Evolutionary conservation across 2,329 filamentous ascomycete species (phyloP), one percentile per base, ranked within the genome.

Genomic region (Xylariaceae sp.): DNA sequence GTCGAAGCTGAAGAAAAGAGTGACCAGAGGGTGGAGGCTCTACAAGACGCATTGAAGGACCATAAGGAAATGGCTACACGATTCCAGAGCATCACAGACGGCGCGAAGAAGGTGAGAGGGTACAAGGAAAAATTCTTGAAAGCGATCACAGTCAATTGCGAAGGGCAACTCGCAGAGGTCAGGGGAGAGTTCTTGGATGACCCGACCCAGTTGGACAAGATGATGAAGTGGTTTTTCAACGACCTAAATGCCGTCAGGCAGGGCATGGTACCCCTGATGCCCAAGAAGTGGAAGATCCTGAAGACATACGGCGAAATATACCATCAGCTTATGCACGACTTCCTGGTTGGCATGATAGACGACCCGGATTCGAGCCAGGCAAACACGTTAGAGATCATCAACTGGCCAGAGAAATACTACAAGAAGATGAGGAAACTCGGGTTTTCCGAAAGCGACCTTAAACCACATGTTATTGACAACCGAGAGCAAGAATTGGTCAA

Each of bases 1-100:
- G 93, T 99, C 61, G 90, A 96, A 71, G 92, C 93, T 29, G 95
- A 99, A 74, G 95, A 99, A 79, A 95, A 93, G 80, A 96, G 93
- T 68, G 95, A 99, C 72, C 89, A 91, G 74, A 89, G 93, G 63
- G 91, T 96, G 21, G 83, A 90, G 69, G 95, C 95, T 2, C 79
- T 99, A 61, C 93, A 97, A 71, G 93, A 98, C 67, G 96, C 95
- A 0, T 87, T 98, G 71, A 91, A 91, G 68, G 93, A 98, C 70
- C 96, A 98, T 74, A 92, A 93, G 71, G 93, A 98, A 71, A 89
- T 99, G 70, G 95, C 93, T 9, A 88, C 88, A 45, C 85, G 93
- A 49, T 96, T 99, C 79, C 93, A 96, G 76, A 93, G 91, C 65
- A 96, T 99, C 75, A 93, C 93, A 9, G 89, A 93, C 63, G 93